Percentiles rank a stretch among this genome's conserved stretches.
These are phyloP conservation scores for Acarospora socialis DNA, from an alignment of 2,329 filamentous ascomycete species.

Conservation along the genomic window DNA sequence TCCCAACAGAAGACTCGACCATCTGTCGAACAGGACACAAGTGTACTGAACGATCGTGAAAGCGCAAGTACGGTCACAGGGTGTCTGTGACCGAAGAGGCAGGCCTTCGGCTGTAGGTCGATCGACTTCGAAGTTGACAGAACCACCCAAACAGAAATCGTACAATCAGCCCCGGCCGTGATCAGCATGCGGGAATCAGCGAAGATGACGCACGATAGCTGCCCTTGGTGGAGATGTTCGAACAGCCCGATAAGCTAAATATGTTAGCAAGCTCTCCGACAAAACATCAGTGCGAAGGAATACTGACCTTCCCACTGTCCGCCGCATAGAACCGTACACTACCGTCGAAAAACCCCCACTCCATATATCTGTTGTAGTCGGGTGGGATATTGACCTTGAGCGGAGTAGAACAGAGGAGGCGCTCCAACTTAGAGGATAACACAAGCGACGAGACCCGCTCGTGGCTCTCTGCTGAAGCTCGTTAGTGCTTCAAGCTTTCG, in stretches of 20 bases:
- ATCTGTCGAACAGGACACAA: conserved; percentile 70
- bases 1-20: conserved; percentile 87
- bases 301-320: conserved; percentile 56
- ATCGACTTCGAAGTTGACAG: conserved; percentile 52
- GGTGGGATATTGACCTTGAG: conserved; percentile 81
- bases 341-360: conserved; percentile 92
- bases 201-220: conserved; percentile 70
- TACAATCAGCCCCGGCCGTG: conserved; percentile 84
- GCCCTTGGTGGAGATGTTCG: conserved; percentile 85
- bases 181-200: conserved; percentile 83
- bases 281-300: background rate
- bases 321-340: conserved; percentile 82
- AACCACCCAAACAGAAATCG: conserved; percentile 71
- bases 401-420: conserved; percentile 67
- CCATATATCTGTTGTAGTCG: conserved; percentile 74
- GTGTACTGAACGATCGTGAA: conserved; percentile 74
- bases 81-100: conserved; percentile 79
- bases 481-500: no score
- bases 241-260: conserved; percentile 60
- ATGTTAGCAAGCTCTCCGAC: background rate
- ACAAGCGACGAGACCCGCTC: conserved; percentile 69
- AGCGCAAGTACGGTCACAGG: conserved; percentile 71
- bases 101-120: conserved; percentile 64
- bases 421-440: conserved; percentile 66
- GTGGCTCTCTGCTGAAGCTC: conserved; percentile 42